phyloP scores from a whole-genome alignment of 768 basidiomycete species.

The Termitomyces sp. region DNA sequence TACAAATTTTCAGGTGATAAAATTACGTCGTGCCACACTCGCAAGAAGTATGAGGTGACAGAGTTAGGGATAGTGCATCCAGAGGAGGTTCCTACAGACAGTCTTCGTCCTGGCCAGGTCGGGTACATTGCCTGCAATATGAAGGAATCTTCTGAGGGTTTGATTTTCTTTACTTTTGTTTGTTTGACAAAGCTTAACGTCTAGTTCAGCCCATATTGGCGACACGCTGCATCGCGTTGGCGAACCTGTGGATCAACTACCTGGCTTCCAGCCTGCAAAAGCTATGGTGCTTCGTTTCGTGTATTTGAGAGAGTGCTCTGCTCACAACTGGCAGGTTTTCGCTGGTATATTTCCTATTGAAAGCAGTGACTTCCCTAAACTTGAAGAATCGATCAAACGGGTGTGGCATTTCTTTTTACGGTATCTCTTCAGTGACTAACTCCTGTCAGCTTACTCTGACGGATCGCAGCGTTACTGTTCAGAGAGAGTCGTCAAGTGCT shows the following conservation, averaged over 20 bases:
- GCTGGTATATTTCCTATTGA: slow-evolving; percentile 95
- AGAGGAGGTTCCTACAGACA: slow-evolving; percentile 70
- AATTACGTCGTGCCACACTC: slow-evolving; percentile 77
- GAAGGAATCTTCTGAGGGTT: slow-evolving; percentile 95
- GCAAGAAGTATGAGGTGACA: slow-evolving; percentile 84
- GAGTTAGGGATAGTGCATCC: slow-evolving; percentile 90
- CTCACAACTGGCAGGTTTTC: slow-evolving; percentile 55
- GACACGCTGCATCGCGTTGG: slow-evolving; percentile 85
- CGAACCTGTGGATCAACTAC: slow-evolving; percentile 71
- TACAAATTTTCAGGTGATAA: slow-evolving; percentile 63
- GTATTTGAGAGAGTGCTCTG: not conserved
- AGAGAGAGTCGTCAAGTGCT: slow-evolving; percentile 89
- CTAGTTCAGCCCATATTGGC: slow-evolving; percentile 73
- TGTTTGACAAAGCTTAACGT: not conserved
- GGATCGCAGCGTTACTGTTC: slow-evolving; percentile 84
- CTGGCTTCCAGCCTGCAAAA: slow-evolving; percentile 88
- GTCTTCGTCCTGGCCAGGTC: slow-evolving; percentile 73
- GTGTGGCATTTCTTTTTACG: slow-evolving; percentile 34
- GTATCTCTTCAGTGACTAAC: slow-evolving; percentile 3
- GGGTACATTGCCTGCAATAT: slow-evolving; percentile 93
- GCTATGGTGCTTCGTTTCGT: slow-evolving; percentile 63
- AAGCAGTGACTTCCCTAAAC: slow-evolving; percentile 82
- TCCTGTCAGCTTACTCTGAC: slow-evolving; percentile 65
- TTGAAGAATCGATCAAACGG: slow-evolving; percentile 93
- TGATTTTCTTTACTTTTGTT: not conserved